Base-by-base conservation (phyloP, 495 filamentous ascomycete species). In the Aspergillus funiculosus region DNA sequence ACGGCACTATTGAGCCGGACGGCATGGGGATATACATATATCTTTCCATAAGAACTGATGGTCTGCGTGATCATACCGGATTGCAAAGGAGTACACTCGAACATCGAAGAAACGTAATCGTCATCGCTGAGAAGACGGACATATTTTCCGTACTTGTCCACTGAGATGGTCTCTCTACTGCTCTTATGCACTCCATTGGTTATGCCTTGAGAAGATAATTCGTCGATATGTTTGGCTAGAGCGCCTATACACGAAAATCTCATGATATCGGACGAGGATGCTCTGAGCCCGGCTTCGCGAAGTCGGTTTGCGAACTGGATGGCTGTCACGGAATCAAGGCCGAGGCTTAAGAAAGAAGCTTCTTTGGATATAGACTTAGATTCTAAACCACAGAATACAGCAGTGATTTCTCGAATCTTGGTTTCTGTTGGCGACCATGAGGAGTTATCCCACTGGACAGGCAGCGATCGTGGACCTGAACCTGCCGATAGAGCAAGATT, bases 21-120 rank as follows among this genome's bases (percentile, higher is more conserved):
- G 0, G 58, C 56, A 49, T 90, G 89, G 0, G 71, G 62, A 52
- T 82, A 80, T 57, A 85, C 84, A 43, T 92, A 92, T 1, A 80
- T 58, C 7, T 66, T 56, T 19, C 70, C 52, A 1, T 70, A 67
- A 19, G 70, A 71, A 3, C 68, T 61, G 7, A 77, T 60, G 1
- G 82, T 81, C 29, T 78, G 72, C 2, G 80, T 76, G 37, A 89
- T 78, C 71, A 92, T 87, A 0, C 83, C 86, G 38, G 86, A 75
- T 53, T 92, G 87, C 5, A 90, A 59, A 0, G 85, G 73, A 0
- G 86, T 87, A 51, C 85, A 87, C 8, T 83, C 83, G 13, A 77
- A 77, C 20, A 88, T 76, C 2, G 79, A 78, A 0, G 82, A 80
- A 6, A 92, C 81, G 0, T 84, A 89, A 56, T 90, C 87, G 5